Base-by-base conservation (phyloP, 2,329 filamentous ascomycete genomes). In the Thyridium curvatum region DNA sequence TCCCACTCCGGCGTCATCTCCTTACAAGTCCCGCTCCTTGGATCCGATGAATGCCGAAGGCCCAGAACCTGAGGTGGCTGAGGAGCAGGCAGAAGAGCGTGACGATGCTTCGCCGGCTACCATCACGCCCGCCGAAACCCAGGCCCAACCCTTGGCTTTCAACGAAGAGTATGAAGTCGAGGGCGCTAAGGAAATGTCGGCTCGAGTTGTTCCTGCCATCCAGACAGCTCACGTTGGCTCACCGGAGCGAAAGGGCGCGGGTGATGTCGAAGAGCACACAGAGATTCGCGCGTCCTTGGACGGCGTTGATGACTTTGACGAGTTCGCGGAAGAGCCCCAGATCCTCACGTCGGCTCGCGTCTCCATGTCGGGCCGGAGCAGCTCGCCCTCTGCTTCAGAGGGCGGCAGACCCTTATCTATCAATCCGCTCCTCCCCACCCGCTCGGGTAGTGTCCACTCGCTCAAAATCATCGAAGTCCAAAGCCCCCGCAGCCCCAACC, bases 401-500 rank as follows among this genome's bases (percentile, higher is more conserved):
- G 58, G 60, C 31, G 63, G 62, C 18, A 68, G 48, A 44, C 64
- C 50, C 39, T 54, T 59, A 26, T 59, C 63, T 14, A 59, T 62
- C 41, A 61, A 41, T 45, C 62, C 51, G 45, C 62, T 47, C 45
- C 54, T 60, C 49, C 69, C 52, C 49, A 55, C 55, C n/a, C 56
- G 66, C 33, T 62, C 68, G 4, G 59, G 70, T 3, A 77, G 73
- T 46, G 62, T 76, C 14, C 69, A 69, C 43, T 79, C 75, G 3
- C 69, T 72, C 29, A 71, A 76, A n/a, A 61, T 80, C 29, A 72
- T 79, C 18, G 74, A 79, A 29, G 74, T 79, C 5, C 49, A 66
- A 8, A 65, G 64, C 10, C 71, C 71, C 15, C 71, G 69, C 45
- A 77, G 71, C 45, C 71, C 73, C 45, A 77, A 71, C 45, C 71